Conservation (phyloP, 345 rosid genomes). For the Heritiera fomes region DNA sequence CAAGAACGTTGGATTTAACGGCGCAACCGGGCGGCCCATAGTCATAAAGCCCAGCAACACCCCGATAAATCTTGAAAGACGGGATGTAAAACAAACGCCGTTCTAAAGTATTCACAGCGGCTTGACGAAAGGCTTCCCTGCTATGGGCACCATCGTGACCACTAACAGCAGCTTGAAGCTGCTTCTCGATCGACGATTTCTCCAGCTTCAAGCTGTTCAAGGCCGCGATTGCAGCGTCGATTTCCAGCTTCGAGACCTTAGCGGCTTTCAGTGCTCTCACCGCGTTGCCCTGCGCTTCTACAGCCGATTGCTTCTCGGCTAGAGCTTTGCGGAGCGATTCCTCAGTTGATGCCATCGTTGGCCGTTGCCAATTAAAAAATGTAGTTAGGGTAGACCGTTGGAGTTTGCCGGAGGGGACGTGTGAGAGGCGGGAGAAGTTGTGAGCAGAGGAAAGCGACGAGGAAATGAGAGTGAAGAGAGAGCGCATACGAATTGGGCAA, state of each 20-base stretch:
- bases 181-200: constrained; percentile 71
- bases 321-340: constrained; percentile 28
- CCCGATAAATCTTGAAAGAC: constrained; percentile 85
- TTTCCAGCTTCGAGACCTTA: constrained; percentile 49
- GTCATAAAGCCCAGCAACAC: constrained; percentile 93
- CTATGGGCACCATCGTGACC: constrained; percentile 41
- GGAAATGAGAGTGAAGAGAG: constrained; percentile 30
- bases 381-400: constrained; percentile 3
- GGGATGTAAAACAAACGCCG: constrained; percentile 80
- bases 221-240: constrained; percentile 71
- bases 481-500: constrained; percentile 38
- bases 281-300: constrained; percentile 71
- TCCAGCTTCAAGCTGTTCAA: constrained; percentile 66
- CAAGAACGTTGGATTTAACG: constrained; percentile 78
- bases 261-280: constrained; percentile 79
- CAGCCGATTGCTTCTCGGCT: constrained; percentile 59
- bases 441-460: constrained; percentile 34
- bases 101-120: constrained; percentile 73
- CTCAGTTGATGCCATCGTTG: constrained; percentile 60
- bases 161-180: constrained; percentile 56
- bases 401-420: background rate
- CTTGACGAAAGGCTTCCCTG: constrained; percentile 81
- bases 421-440: constrained; percentile 14
- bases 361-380: constrained; percentile 6
- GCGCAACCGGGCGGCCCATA: constrained; percentile 94